These are phyloP conservation scores for Diaporthe citrichinensis DNA, from an alignment of 2,329 filamentous ascomycete genomes.

Conservation along the genomic window DNA sequence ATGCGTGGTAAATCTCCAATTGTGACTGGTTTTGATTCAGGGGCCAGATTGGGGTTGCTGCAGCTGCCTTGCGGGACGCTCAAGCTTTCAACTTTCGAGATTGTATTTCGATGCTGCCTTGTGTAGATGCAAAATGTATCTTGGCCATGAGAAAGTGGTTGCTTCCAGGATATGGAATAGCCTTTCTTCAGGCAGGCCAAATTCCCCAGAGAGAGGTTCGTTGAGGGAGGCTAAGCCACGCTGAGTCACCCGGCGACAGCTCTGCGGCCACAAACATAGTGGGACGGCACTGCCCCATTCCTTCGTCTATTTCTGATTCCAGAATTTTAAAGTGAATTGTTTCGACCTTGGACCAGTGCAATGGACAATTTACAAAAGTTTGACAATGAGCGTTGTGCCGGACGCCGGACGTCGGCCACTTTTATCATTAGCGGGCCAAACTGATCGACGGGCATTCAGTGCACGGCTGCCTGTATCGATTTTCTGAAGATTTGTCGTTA, in stretches of 20 bases:
- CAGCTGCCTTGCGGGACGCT: neutral
- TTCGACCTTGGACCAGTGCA: rapidly evolving
- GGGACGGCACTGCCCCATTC: neutral
- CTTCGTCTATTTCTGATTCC: neutral
- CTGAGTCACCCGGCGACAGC: constrained; percentile 28
- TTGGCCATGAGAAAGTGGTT: neutral
- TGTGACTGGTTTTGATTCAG: neutral
- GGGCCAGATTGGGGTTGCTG: neutral
- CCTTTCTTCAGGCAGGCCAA: neutral
- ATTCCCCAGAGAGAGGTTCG: too few relatives aligned
- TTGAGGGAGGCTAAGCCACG: constrained; percentile 1
- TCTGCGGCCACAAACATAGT: neutral
- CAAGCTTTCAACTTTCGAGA: neutral
- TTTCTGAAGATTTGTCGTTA: too few relatives aligned
- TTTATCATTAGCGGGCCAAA: too few relatives aligned
- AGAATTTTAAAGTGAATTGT: neutral
- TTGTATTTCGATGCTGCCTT: neutral
- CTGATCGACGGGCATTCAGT: too few relatives aligned
- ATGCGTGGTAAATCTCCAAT: neutral
- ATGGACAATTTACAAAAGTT: too few relatives aligned
- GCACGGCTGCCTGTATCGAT: too few relatives aligned
- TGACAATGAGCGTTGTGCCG: too few relatives aligned
- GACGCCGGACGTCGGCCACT: too few relatives aligned
- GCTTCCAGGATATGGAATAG: neutral
- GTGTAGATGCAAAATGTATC: rapidly evolving